Evolutionary conservation across 768 basidiomycete genomes (phyloP), one percentile per base, ranked within the genome.

Genomic region (Trametopsis cervina): DNA sequence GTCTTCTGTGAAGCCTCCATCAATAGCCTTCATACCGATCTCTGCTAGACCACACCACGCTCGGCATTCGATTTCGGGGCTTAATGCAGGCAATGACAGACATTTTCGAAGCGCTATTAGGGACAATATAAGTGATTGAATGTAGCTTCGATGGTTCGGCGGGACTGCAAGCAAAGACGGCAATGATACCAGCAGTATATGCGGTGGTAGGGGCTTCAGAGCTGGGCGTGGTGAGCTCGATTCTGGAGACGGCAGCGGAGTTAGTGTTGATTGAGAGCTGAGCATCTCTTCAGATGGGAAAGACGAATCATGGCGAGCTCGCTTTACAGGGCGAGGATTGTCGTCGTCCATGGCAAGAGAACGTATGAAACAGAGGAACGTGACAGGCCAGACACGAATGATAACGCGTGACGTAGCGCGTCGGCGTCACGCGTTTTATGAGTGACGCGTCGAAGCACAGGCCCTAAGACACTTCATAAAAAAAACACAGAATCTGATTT

Each of bases 31-130:
- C 58, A 88, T 70, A 2, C 85, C 86, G 1, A 85, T 56, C 61
- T 89, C 87, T 0, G 79, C 85, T 0, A 89, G 54, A 9, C 75
- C 74, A 0, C 80, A 79, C 78, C 82, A 87, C 1, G 84, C 84
- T 6, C 79, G 69, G 58, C 84, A 88, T 56, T 88, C 85, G 7
- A 81, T 60, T 43, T 76, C 74, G 4, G 74, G 71, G 4, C 78
- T 74, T 1, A 88, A 66, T 11, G 71, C 68, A 2, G 69, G 66
- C 0, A 79, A 53, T 0, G 64, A 54, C 11, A 86, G 68, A 60
- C 81, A 85, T 54, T 69, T 73, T 38, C 76, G 65, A 9, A 88
- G 58, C 0, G 86, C 77, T 39, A 69, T 60, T 1, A 79, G 59
- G 0, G 85, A 81, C 4, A 85, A 55, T 20, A 67, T 69, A 1